Evolutionary conservation across 2,329 filamentous ascomycete species (phyloP).

Genomic region (Cadophora malorum): DNA sequence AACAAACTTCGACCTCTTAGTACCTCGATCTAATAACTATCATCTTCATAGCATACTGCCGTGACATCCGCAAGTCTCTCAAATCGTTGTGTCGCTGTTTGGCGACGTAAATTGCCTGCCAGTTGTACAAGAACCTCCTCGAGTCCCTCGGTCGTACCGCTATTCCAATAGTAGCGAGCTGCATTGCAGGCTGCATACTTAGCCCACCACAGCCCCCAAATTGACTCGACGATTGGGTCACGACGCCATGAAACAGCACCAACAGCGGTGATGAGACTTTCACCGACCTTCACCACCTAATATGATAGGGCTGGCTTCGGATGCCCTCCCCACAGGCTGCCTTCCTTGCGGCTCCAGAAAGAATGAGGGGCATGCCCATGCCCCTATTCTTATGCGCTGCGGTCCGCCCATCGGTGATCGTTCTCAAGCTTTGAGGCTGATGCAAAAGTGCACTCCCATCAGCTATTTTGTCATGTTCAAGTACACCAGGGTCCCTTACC

Average conservation of each 20-base stretch:
- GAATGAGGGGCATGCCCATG: background rate
- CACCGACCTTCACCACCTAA: constrained; percentile 14
- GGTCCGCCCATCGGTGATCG: constrained; percentile 3
- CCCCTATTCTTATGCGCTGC: constrained; percentile 16
- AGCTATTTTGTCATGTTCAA: background rate
- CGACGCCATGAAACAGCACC: constrained; percentile 3
- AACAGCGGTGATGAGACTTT: background rate
- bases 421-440: constrained; percentile 17
- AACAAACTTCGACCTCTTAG: background rate
- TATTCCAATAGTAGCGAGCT: constrained; percentile 11
- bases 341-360: constrained; percentile 2
- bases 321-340: constrained; percentile 10
- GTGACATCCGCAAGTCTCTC: background rate
- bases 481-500: background rate
- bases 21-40: background rate
- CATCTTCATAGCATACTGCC: background rate
- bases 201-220: constrained; percentile 16
- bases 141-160: background rate
- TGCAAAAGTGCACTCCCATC: constrained; percentile 1
- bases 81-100: background rate
- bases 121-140: background rate
- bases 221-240: constrained; percentile 12
- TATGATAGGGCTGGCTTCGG: constrained; percentile 13
- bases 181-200: constrained; percentile 15
- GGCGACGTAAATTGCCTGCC: background rate